These are phyloP conservation scores for Lipomyces spencermartinsiae DNA, from an alignment of 805 yeast genomes.

Conservation along the genomic window DNA sequence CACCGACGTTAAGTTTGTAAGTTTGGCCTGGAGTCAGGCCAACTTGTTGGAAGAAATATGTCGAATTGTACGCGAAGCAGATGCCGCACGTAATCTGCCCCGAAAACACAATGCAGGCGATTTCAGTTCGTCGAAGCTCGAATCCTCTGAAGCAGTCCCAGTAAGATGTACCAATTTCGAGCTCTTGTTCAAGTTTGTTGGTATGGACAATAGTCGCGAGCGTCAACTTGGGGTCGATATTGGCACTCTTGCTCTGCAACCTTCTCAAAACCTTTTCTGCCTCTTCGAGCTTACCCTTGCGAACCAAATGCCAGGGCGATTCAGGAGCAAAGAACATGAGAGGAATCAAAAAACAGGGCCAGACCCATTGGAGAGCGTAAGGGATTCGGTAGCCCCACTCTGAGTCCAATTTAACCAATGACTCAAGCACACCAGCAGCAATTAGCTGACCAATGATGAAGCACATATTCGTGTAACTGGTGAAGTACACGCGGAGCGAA, in stretches of 20 bases:
- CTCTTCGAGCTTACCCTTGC: slow-evolving; percentile 20
- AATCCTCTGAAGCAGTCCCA: slow-evolving; percentile 30
- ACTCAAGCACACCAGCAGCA: slow-evolving; percentile 59
- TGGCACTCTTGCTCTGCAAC: background rate
- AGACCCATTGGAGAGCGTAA: slow-evolving; percentile 65
- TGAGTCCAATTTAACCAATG: slow-evolving; percentile 42
- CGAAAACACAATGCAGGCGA: slow-evolving; percentile 47
- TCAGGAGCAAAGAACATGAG: slow-evolving; percentile 55
- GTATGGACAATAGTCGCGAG: slow-evolving; percentile 4
- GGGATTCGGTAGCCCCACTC: slow-evolving; percentile 59
- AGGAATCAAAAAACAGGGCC: slow-evolving; percentile 55
- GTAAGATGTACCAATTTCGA: slow-evolving; percentile 21
- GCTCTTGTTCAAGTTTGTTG: slow-evolving; percentile 20
- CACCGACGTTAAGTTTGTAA: slow-evolving; percentile 56
- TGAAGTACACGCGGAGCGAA: slow-evolving; percentile 56
- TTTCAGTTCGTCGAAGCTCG: slow-evolving; percentile 38
- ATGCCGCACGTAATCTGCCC: slow-evolving; percentile 51
- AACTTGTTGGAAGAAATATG: slow-evolving; percentile 42
- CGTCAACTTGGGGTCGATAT: slow-evolving; percentile 4
- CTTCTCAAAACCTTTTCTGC: slow-evolving; percentile 14
- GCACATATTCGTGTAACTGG: slow-evolving; percentile 57
- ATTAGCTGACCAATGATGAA: slow-evolving; percentile 65
- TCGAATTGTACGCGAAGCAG: slow-evolving; percentile 43
- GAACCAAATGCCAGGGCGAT: background rate
- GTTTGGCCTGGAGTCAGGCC: slow-evolving; percentile 44